Percentiles rank a stretch among this genome's conserved stretches.
Evolutionary conservation across 2,329 filamentous ascomycete species (phyloP).

Genomic region (Lomentospora prolificans): DNA sequence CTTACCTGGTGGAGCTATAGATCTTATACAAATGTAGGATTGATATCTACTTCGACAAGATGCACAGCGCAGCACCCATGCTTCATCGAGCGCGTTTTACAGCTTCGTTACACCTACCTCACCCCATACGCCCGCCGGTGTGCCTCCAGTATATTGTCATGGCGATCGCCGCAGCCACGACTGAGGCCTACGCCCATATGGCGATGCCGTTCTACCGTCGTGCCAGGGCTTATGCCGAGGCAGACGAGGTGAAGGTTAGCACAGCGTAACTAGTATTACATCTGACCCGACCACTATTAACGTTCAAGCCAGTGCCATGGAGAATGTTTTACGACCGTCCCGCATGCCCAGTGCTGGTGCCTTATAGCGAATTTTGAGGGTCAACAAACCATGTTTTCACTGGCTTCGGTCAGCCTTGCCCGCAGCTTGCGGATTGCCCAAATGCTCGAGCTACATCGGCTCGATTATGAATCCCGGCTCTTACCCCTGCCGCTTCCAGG

Average conservation of each 20-base stretch:
- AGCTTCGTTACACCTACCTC: constrained; percentile 60
- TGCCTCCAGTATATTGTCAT: constrained; percentile 81
- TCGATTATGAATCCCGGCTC: constrained; percentile 57
- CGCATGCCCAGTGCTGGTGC: constrained; percentile 71
- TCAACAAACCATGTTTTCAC: constrained; percentile 72
- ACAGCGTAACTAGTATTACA: background rate
- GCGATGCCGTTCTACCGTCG: constrained; percentile 74
- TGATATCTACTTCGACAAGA: constrained; percentile 63
- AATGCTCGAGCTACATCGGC: constrained; percentile 76
- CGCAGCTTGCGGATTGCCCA: constrained; percentile 59
- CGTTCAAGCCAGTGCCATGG: constrained; percentile 48
- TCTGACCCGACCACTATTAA: background rate
- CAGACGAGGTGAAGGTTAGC: constrained; percentile 68
- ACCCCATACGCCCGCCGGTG: constrained; percentile 70
- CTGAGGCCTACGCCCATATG: constrained; percentile 61
- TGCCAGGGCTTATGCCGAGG: constrained; percentile 71
- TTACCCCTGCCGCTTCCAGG: constrained; percentile 66
- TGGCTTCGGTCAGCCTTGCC: constrained; percentile 74
- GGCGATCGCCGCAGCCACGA: constrained; percentile 63
- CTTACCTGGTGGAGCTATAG: no score
- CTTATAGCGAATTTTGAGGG: constrained; percentile 72
- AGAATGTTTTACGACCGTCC: constrained; percentile 69
- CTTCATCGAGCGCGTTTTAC: constrained; percentile 69
- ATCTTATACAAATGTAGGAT: constrained; percentile 38
- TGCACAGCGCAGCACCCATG: constrained; percentile 65